These are phyloP conservation scores for Aspergillus diversus DNA, from an alignment of 495 filamentous ascomycete species.

Conservation along the genomic window DNA sequence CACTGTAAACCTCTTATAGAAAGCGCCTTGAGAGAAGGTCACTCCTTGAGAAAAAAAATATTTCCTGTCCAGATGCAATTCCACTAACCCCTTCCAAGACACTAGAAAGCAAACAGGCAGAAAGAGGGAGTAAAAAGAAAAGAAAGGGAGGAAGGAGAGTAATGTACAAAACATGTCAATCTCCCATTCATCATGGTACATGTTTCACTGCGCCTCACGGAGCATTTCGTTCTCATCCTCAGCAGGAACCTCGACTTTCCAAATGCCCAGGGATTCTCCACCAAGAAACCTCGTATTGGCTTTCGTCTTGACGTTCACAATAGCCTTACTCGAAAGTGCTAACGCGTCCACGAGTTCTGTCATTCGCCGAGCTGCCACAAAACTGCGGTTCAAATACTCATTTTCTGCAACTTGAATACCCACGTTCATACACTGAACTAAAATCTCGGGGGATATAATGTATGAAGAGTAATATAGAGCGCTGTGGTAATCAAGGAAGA, in stretches of 20 bases:
- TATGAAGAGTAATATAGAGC: conserved; percentile 71
- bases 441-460: conserved; percentile 61
- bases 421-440: conserved; percentile 79
- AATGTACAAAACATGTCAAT: conserved; percentile 24
- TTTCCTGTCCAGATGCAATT: conserved; percentile 19
- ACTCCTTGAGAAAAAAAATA: conserved; percentile 18
- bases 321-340: conserved; percentile 71
- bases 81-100: conserved; percentile 6
- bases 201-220: conserved; percentile 14
- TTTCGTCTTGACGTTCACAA: conserved; percentile 59
- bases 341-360: conserved; percentile 76
- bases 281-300: conserved; percentile 36
- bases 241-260: conserved; percentile 43
- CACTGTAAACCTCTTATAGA: conserved; percentile 1
- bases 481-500: conserved; percentile 77
- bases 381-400: conserved; percentile 65
- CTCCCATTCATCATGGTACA: conserved; percentile 7
- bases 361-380: conserved; percentile 69
- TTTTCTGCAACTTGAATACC: conserved; percentile 65
- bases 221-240: conserved; percentile 34
- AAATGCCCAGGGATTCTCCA: conserved; percentile 51
- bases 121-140: conserved; percentile 5
- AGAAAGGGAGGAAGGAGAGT: conserved; percentile 16
- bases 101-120: neutral
- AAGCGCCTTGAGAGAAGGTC: conserved; percentile 9